These are phyloP conservation scores for Cladosporium sp. DNA, from an alignment of 2,329 filamentous ascomycete species.

Conservation along the genomic window DNA sequence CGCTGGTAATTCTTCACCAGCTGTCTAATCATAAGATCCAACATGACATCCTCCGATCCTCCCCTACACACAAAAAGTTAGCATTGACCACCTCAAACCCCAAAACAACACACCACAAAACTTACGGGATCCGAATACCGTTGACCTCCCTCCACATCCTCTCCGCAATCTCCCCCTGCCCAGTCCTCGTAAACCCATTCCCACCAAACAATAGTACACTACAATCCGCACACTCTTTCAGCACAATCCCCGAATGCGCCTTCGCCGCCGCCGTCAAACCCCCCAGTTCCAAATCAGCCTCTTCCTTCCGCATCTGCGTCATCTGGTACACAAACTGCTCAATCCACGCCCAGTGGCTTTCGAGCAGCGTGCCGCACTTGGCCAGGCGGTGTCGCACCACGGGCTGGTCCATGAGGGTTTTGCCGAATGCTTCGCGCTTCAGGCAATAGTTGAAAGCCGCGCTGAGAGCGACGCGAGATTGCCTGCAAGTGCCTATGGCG, in stretches of 20 bases:
- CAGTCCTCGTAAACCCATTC: conserved; percentile 64
- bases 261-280: conserved; percentile 69
- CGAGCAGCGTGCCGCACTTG: conserved; percentile 63
- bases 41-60: conserved; percentile 67
- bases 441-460: conserved; percentile 59
- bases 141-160: conserved; percentile 46
- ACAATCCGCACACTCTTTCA: conserved; percentile 66
- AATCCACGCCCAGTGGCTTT: conserved; percentile 67
- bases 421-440: conserved; percentile 63
- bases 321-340: conserved; percentile 67
- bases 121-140: conserved; percentile 28
- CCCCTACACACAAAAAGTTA: conserved; percentile 38
- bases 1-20: conserved; percentile 63
- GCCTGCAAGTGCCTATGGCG: conserved; percentile 58
- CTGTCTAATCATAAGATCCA: conserved; percentile 65
- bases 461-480: conserved; percentile 56
- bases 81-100: background rate
- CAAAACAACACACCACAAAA: background rate
- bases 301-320: conserved; percentile 54
- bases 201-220: conserved; percentile 70
- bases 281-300: conserved; percentile 61
- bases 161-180: conserved; percentile 67
- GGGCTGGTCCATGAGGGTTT: conserved; percentile 66
- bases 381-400: conserved; percentile 70
- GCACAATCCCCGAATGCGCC: conserved; percentile 65